A percentile compares a stretch with the other conserved stretches of the same genome.
These are phyloP conservation scores for Cercospora nicotianae DNA, from an alignment of 2,329 filamentous ascomycete species.

Conservation along the genomic window DNA sequence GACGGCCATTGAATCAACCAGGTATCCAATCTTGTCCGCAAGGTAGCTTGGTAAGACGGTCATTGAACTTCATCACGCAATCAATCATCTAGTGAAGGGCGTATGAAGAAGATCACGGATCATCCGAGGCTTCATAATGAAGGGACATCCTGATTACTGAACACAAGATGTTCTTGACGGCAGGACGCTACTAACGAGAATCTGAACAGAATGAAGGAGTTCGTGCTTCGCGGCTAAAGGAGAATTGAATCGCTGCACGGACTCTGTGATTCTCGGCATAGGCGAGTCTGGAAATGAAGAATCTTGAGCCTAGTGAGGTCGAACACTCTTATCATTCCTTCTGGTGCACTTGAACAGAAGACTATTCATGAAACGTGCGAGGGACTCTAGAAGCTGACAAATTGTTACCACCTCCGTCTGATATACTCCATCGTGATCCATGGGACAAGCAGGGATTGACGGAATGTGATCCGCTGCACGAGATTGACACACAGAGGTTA, in stretches of 20 bases:
- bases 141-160: not conserved
- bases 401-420: not conserved
- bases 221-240: not conserved
- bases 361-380: not conserved
- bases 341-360: not conserved
- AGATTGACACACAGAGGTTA: not conserved
- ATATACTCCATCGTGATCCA: not conserved
- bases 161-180: not conserved
- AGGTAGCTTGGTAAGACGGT: not conserved
- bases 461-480: not conserved
- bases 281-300: too few relatives aligned
- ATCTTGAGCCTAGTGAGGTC: too few relatives aligned
- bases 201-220: not conserved
- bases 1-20: not conserved
- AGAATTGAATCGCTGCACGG: not conserved
- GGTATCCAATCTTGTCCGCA: not conserved
- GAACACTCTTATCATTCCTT: too few relatives aligned
- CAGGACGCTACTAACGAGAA: too few relatives aligned
- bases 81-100: not conserved
- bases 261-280: too few relatives aligned
- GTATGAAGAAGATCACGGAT: not conserved
- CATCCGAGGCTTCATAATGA: not conserved
- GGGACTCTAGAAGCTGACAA: not conserved
- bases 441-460: not conserved
- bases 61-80: not conserved